A percentile compares a stretch with the other conserved stretches of the same genome.
phyloP scores from a whole-genome alignment of 345 rosid genomes.

The Hypericum androsaemum region DNA sequence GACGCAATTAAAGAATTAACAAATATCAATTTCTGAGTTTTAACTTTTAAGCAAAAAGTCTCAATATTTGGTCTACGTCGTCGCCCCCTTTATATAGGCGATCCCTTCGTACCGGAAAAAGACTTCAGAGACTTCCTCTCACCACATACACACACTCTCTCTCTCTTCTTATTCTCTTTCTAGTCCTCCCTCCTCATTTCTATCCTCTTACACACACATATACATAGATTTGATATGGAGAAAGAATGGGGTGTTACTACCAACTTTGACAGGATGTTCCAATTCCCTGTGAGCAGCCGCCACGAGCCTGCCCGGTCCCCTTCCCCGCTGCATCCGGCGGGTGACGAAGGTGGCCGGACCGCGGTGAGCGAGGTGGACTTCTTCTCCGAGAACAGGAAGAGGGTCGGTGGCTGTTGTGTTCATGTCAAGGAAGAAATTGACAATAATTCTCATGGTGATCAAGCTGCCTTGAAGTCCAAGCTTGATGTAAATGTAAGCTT shows the following conservation, averaged over 20 bases:
- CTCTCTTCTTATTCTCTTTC: constrained; percentile 10
- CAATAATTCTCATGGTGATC: constrained; percentile 12
- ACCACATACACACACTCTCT: constrained; percentile 9
- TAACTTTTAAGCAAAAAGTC: background rate
- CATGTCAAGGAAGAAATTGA: constrained; percentile 41
- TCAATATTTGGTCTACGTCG: constrained; percentile 32
- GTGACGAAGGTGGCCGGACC: constrained; percentile 16
- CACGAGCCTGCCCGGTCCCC: constrained; percentile 22
- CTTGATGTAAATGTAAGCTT: constrained; percentile 58
- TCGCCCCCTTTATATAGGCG: constrained; percentile 74
- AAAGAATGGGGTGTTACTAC: constrained; percentile 13
- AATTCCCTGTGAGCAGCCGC: constrained; percentile 33
- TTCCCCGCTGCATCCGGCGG: constrained; percentile 10
- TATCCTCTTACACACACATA: no score
- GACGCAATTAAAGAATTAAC: constrained; percentile 31
- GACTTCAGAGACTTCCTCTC: constrained; percentile 54
- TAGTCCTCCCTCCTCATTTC: background rate
- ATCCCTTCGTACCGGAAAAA: constrained; percentile 46
- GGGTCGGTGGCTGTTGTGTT: constrained; percentile 13
- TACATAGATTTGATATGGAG: no score
- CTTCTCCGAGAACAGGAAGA: constrained; percentile 42
- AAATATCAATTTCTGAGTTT: background rate
- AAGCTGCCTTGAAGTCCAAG: constrained; percentile 13
- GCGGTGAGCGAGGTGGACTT: constrained; percentile 67
- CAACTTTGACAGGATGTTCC: constrained; percentile 24